phyloP scores from a whole-genome alignment of 2,329 filamentous ascomycete genomes.

The Apiospora hydei region DNA sequence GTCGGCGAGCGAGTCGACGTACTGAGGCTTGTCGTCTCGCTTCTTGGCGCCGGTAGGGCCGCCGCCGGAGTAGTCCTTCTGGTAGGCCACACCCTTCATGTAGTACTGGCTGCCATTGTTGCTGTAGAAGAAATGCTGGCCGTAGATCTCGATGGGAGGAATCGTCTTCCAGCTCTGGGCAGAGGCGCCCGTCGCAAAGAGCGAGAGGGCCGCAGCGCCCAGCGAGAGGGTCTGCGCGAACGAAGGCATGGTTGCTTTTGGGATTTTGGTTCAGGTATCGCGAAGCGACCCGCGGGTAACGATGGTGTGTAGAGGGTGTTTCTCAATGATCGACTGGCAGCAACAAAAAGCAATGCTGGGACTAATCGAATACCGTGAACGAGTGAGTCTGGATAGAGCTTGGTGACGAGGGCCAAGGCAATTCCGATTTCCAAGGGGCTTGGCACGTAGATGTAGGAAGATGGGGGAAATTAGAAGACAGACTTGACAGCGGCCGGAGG shows the following conservation, averaged over 20 bases:
- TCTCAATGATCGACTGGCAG: background rate
- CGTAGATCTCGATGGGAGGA: conserved; percentile 39
- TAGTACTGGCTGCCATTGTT: conserved; percentile 76
- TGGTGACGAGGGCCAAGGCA: conserved; percentile 17
- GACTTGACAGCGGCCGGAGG: background rate
- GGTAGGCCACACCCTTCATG: conserved; percentile 95
- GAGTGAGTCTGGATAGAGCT: conserved; percentile 1
- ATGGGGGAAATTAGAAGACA: background rate
- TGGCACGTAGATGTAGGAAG: conserved; percentile 2
- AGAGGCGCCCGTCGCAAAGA: conserved; percentile 36
- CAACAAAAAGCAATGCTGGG: background rate
- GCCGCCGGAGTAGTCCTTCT: conserved; percentile 69
- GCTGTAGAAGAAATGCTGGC: conserved; percentile 46
- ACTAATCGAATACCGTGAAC: background rate
- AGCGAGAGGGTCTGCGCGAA: conserved; percentile 22
- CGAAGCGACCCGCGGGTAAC: background rate
- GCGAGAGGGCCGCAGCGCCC: conserved; percentile 21
- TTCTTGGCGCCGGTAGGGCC: conserved; percentile 55
- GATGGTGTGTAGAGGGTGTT: background rate
- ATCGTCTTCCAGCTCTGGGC: conserved; percentile 41
- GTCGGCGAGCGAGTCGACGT: conserved; percentile 85
- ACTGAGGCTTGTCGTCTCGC: conserved; percentile 56
- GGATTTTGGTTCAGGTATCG: background rate
- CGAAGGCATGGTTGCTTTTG: conserved; percentile 9
- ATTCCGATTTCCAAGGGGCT: background rate